Evolutionary conservation across 1,284 basidiomycete species (phyloP), one percentile per base, ranked within the genome.

Genomic region (Irpex rosettiformis): DNA sequence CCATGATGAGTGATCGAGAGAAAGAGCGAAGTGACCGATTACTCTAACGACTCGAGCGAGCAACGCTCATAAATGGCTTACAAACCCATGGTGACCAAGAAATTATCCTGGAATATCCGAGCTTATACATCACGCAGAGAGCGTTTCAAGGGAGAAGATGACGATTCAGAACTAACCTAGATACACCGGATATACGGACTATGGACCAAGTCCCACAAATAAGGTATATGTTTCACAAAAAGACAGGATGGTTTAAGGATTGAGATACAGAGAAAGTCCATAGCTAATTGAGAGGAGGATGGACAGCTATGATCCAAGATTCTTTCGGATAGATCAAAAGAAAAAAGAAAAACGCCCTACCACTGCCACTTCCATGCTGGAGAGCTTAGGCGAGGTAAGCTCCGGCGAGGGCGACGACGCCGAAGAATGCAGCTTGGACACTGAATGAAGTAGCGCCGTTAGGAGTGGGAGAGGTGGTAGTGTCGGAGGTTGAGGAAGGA

Each of bases 321-420:
- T 51, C 48, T 27, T n/a, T 27, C 33, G 48, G 25, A 49, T 13
- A 54, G 21, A n/a, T 18, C 13, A 45, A 40, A 27, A 8, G 51
- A 28, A 27, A 13, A 25, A 40, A 18, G 30, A 29, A n/a, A 33
- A 40, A 52, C 22, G 54, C 24, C 13, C 30, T n/a, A 18, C 18
- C 13, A 52, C 24, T 30, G n/a, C 27, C 29, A 33, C 22, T 18
- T 27, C 10, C 52, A 52, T 52, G 16, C 47, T 52, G 18, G 11
- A 11, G 10, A 18, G 48, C 56, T 69, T 65, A 72, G 43, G 68
- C 69, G 40, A 72, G 66, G 60, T 67, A 57, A 25, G 69, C 65
- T 25, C 69, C 68, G 43, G 69, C 63, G 53, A 72, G 59, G 29
- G 68, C 70, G 49, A 70, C 62, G n/a, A 64, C 57, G 37, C 63